Percentiles rank a stretch among this genome's conserved stretches.
Evolutionary conservation across 176 grass and related monocot genomes (phyloP).

Genomic region (Secale cereale): DNA sequence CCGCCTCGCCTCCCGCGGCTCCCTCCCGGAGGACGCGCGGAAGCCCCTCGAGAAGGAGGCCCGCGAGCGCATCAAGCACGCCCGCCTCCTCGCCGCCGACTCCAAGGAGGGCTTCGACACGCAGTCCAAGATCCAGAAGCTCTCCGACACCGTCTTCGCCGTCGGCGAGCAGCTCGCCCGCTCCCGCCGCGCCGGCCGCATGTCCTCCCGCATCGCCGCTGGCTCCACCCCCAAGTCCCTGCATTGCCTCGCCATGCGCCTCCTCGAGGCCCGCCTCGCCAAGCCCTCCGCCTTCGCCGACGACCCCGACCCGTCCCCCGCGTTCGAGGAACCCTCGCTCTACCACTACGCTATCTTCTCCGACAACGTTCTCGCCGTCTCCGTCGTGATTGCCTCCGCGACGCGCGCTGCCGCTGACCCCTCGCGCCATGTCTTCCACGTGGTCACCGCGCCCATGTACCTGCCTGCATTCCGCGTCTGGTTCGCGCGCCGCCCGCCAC

Average conservation of each 20-base stretch:
- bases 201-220: constrained; percentile 75
- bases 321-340: constrained; percentile 48
- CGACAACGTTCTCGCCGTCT: constrained; percentile 83
- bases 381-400: constrained; percentile 76
- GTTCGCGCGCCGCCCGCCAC: constrained; percentile 62
- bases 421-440: constrained; percentile 83
- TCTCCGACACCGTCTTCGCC: constrained; percentile 94
- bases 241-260: constrained; percentile 97
- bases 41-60: constrained; percentile 82
- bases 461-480: constrained; percentile 67
- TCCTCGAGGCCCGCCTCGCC: constrained; percentile 80
- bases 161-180: constrained; percentile 76
- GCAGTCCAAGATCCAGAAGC: constrained; percentile 93
- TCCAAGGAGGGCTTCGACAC: constrained; percentile 94
- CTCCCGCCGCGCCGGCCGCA: constrained; percentile 55
- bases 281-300: constrained; percentile 40
- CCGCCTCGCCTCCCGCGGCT: constrained; percentile 36
- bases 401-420: constrained; percentile 58
- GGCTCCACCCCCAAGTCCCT: constrained; percentile 92
- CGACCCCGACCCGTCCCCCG: constrained; percentile 34
- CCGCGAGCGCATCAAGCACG: constrained; percentile 77
- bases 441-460: constrained; percentile 95
- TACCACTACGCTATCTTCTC: constrained; percentile 92
- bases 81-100: constrained; percentile 67
- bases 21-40: constrained; percentile 46